Evolutionary conservation across 345 rosid species (phyloP).

Genomic region (Hibiscus syriacus): DNA sequence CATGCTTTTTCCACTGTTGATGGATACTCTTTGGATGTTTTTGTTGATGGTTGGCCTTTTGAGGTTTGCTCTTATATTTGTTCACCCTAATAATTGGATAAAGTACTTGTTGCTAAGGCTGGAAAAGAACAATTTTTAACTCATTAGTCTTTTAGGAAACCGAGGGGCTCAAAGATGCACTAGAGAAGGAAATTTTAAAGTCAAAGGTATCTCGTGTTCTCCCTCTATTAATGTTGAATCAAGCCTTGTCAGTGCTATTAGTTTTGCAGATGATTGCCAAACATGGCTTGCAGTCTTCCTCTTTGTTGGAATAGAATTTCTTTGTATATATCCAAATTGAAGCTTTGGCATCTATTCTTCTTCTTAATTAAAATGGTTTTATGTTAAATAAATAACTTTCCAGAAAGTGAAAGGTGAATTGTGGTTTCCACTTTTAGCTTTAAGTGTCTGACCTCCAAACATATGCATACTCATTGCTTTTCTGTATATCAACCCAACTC

Average conservation of each 20-base stretch:
- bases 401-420: neutral
- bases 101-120: neutral
- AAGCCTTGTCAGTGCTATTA: neutral
- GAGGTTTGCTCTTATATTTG: slow-evolving; percentile 43
- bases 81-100: neutral
- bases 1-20: slow-evolving; percentile 90
- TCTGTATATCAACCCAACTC: neutral
- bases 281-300: neutral
- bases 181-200: slow-evolving; percentile 64
- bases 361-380: neutral
- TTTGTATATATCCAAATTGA: neutral
- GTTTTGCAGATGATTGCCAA: neutral
- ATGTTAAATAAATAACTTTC: neutral
- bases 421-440: neutral
- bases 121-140: neutral
- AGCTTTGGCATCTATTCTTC: neutral
- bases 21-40: slow-evolving; percentile 90
- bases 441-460: neutral
- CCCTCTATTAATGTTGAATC: neutral
- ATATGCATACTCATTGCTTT: neutral
- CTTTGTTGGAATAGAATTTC: neutral
- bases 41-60: slow-evolving; percentile 91
- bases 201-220: slow-evolving; percentile 62
- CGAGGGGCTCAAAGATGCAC: slow-evolving; percentile 55
- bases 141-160: slow-evolving; percentile 44